A percentile compares a stretch with the other conserved stretches of the same genome.
Conservation (phyloP, 1,284 basidiomycete species). For the Puccinia hordei region DNA sequence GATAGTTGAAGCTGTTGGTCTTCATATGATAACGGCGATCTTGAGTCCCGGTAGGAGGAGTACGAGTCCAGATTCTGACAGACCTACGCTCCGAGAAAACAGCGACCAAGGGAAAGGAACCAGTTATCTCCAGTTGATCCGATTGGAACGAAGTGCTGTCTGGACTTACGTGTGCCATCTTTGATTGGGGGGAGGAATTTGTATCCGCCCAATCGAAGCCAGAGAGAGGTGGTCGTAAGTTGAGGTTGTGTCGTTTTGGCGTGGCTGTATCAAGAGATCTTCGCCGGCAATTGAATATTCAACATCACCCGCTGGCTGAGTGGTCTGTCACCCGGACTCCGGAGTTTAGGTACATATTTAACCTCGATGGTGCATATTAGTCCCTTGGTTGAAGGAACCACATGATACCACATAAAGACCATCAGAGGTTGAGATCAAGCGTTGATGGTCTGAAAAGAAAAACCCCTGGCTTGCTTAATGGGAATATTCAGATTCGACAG, state of each 20-base stretch:
- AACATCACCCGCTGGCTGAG: no score
- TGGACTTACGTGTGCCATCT: conserved; percentile 26
- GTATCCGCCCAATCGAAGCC: neutral
- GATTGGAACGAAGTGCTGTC: neutral
- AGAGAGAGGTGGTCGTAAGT: neutral
- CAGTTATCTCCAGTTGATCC: neutral
- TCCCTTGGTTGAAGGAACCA: no score
- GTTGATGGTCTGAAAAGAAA: neutral
- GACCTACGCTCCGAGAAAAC: conserved; percentile 15
- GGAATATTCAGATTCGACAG: neutral
- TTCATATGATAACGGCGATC: conserved; percentile 56
- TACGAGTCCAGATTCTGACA: conserved; percentile 53
- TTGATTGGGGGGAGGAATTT: neutral
- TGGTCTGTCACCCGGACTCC: no score
- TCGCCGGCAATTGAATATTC: no score
- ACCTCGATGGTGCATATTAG: no score
- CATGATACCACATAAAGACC: no score
- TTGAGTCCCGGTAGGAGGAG: conserved; percentile 60
- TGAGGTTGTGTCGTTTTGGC: neutral
- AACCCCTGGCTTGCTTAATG: neutral
- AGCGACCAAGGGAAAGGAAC: neutral
- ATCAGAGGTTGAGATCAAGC: no score
- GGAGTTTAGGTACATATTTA: no score
- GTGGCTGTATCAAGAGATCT: no score
- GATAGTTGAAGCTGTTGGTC: conserved; percentile 63